Evolutionary conservation across 1,139 yeast genomes (phyloP), one percentile per base, ranked within the genome.

Genomic region (Suhomyces anneliseae): DNA sequence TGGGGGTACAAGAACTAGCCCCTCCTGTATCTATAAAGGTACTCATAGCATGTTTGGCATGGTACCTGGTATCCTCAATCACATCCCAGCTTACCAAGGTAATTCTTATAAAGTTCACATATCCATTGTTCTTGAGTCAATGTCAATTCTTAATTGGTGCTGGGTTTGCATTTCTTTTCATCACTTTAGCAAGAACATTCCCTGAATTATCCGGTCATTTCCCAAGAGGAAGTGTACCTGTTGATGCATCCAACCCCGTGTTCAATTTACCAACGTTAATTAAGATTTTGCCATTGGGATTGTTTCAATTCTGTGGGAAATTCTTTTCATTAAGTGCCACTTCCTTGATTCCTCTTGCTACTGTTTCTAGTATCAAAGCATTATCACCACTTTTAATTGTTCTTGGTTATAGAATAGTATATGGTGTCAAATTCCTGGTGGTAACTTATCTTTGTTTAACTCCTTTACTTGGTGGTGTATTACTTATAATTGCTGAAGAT

Each of bases 81-180:
- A 78, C 82, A 3, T 70, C 82, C 4, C 82, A 78, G 53, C 59
- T 74, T 43, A 77, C 81, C 26, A 78, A 76, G 48, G 43, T 62
- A 15, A 74, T 77, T 6, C 61, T 78, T 40, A 60, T 65, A n/a
- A 64, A 65, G 44, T 74, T 77, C 53, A 66, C 69, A 6, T 77
- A 69, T 55, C 82, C 83, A n/a, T 59, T 78, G 8, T 76, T 78
- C 50, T 64, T 78, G 34, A 74, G 81, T n/a, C 80, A 74, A 57
- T 71, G 70, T 52, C 82, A 78, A 53, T 78, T 75, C 46, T 50
- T 72, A 8, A 67, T 70, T 24, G 76, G 78, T 8, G 66, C 75
- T 6, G 26, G 66, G 1, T 54, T 74, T 26, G 47, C 75, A 14
- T 55, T 62, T 8, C 31, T 53, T 10, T 59, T 68, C 44, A 61